Base-by-base conservation (phyloP, 1,284 basidiomycete species). In the Bjerkandera adusta region DNA sequence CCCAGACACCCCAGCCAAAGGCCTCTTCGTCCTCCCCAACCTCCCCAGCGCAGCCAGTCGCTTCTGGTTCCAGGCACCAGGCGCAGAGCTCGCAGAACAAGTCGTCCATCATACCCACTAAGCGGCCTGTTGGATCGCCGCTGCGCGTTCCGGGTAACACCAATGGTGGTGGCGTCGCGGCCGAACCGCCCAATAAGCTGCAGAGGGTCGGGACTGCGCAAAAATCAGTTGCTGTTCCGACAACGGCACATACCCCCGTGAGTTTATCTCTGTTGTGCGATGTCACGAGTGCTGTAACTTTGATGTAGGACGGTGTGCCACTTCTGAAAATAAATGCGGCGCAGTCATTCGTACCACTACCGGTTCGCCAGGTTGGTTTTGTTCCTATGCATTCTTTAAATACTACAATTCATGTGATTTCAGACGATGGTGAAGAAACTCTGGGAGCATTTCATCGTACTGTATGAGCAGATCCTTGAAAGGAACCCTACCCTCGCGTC, bases 391-490 rank as follows among this genome's bases (percentile, higher is more conserved):
- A n/a, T n/a, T n/a, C 15, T 18, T 36, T 35, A 8, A 15, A 32
- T 27, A 20, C 11, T 4, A 26, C 29, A 16, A 12, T 15, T 15
- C 24, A 38, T 10, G 40, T 22, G 13, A 33, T 12, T 54, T 24
- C 61, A 87, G 85, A 72, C 79, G 2, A 81, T 88, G 83, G 68
- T 90, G 53, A 85, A 85, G 63, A 76, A 69, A 1, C 64, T 90
- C 11, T 83, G 83, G 56, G 78, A 86, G 27, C 83, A 88, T 58
- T 89, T 85, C 57, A 55, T 68, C 22, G 63, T 79, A n/a, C 67
- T 91, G 1, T 90, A 90, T 63, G 66, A 76, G 16, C 53, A 66
- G 24, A 68, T 86, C 36, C 64, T 75, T 3, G 65, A 74, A 5
- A 53, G 63, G 11, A 71, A 81, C 49, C 79, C 84, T 0, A 69